Conservation (phyloP, 441 rosid species). For the Corymbia citriodora region DNA sequence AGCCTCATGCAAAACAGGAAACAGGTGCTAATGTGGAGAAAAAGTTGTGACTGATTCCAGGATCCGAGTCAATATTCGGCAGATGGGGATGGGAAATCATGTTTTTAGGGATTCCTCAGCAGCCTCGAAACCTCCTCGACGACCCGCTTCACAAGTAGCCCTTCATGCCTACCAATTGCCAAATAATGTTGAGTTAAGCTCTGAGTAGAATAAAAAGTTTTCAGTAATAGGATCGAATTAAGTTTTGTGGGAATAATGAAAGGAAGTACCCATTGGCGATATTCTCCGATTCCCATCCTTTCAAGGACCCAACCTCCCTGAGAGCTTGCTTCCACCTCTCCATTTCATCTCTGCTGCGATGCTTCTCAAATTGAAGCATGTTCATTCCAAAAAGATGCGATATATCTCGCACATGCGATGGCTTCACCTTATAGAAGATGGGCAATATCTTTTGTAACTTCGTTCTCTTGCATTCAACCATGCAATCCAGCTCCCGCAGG, state of each 20-base stretch:
- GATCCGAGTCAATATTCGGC: too few relatives aligned
- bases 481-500: background rate
- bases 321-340: background rate
- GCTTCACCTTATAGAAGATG: background rate
- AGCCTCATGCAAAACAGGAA: background rate
- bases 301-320: background rate
- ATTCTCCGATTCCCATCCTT: background rate
- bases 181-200: background rate
- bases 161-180: background rate
- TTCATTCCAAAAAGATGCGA: background rate
- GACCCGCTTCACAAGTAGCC: background rate
- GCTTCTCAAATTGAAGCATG: background rate
- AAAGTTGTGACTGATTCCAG: too few relatives aligned
- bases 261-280: background rate
- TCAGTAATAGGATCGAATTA: rapidly evolving
- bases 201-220: too few relatives aligned
- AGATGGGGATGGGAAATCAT: too few relatives aligned
- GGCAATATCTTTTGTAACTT: background rate
- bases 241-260: background rate
- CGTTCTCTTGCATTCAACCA: background rate
- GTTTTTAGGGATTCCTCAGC: background rate
- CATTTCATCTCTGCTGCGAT: rapidly evolving
- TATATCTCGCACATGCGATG: rapidly evolving
- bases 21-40: background rate
- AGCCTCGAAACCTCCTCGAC: background rate